Percentiles rank a stretch among this genome's conserved stretches.
Evolutionary conservation across 2,329 filamentous ascomycete species (phyloP).

Genomic region (Epichloe uncinata): DNA sequence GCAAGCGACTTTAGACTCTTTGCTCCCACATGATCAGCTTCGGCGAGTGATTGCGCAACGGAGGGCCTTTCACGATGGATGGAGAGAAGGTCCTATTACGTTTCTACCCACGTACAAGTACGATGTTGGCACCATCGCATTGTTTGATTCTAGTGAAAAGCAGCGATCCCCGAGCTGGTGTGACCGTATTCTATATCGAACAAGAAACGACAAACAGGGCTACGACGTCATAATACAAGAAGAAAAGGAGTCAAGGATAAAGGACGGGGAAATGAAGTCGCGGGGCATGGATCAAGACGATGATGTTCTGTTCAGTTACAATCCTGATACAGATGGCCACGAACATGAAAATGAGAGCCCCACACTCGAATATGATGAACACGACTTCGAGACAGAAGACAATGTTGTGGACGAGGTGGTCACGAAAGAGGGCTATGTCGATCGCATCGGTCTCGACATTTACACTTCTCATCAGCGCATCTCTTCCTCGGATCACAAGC

Average conservation of each 20-base stretch:
- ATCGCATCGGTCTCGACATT: constrained; percentile 43
- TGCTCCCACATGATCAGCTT: constrained; percentile 85
- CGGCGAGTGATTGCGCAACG: constrained; percentile 55
- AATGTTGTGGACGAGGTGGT: constrained; percentile 29
- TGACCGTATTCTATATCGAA: constrained; percentile 81
- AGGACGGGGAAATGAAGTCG: constrained; percentile 75
- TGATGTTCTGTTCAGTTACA: constrained; percentile 82
- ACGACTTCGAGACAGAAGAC: constrained; percentile 32
- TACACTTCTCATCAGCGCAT: constrained; percentile 86
- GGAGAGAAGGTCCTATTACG: constrained; percentile 75
- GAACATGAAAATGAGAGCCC: constrained; percentile 20
- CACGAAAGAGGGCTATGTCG: constrained; percentile 44
- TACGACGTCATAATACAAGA: constrained; percentile 53
- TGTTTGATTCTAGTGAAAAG: constrained; percentile 95
- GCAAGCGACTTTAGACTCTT: constrained; percentile 74
- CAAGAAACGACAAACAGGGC: constrained; percentile 52
- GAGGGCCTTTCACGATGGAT: constrained; percentile 84
- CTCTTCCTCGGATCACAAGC: constrained; percentile 91
- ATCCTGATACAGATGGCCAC: constrained; percentile 62
- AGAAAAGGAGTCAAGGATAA: constrained; percentile 51
- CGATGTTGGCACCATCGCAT: constrained; percentile 79
- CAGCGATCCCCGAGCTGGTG: constrained; percentile 90
- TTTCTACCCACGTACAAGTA: constrained; percentile 98
- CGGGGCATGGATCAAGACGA: constrained; percentile 67
- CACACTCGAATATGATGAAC: constrained; percentile 46